Conservation (phyloP, 73 alveolate species). For the Paramecium caudatum region DNA sequence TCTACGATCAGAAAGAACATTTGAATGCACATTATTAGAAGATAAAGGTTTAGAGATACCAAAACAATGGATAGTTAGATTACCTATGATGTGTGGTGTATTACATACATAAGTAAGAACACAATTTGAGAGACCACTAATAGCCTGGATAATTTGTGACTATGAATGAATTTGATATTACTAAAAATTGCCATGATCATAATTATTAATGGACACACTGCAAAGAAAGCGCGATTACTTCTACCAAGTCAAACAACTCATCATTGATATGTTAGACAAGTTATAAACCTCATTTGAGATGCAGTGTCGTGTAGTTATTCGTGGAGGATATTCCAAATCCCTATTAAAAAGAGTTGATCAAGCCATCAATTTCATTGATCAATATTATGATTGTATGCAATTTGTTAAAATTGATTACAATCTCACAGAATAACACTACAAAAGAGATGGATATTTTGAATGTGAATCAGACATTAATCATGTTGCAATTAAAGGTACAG, state of each 20-base stretch:
- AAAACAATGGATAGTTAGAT: neutral
- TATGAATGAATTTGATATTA: no score
- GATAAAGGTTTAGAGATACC: no score
- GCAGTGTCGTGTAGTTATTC: neutral
- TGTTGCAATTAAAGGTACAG: neutral
- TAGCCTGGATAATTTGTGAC: conserved; percentile 32
- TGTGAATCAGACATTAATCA: neutral
- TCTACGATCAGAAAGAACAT: neutral
- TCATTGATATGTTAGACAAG: neutral
- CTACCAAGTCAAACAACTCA: neutral
- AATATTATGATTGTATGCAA: conserved; percentile 26
- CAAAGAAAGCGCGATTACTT: conserved; percentile 7
- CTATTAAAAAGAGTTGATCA: no score
- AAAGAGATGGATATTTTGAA: neutral
- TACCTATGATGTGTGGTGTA: conserved; percentile 13
- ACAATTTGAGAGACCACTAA: neutral
- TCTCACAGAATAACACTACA: neutral
- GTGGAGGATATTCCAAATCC: neutral
- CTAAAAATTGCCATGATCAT: no score
- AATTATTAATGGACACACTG: neutral
- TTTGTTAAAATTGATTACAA: conserved; percentile 7
- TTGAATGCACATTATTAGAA: neutral
- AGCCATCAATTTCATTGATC: neutral
- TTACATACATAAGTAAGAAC: neutral
- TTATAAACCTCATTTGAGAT: neutral